Percentiles rank a stretch among this genome's conserved stretches.
Conservation (phyloP, 2,329 filamentous ascomycete genomes). For the Bipolaris zeicola region DNA sequence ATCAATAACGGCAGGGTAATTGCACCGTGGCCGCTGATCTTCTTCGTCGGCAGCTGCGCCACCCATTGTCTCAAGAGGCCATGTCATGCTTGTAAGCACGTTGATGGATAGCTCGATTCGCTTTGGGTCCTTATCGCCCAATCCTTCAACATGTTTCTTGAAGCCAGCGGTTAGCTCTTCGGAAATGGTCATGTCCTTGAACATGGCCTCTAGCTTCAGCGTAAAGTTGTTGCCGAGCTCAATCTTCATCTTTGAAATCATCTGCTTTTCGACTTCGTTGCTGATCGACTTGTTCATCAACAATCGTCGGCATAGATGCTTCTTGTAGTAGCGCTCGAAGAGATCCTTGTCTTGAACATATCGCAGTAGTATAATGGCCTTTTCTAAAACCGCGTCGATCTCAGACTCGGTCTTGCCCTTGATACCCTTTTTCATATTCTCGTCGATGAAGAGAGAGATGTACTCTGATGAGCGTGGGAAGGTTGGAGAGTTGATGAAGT, state of each 20-base stretch:
- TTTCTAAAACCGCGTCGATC: constrained; percentile 82
- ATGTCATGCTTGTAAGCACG: constrained; percentile 90
- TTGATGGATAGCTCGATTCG: constrained; percentile 81
- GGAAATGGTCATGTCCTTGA: constrained; percentile 91
- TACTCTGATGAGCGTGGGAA: constrained; percentile 87
- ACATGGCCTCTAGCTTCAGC: constrained; percentile 92
- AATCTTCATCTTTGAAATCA: constrained; percentile 96
- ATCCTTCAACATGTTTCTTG: constrained; percentile 69
- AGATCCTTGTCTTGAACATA: constrained; percentile 92
- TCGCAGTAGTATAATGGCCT: constrained; percentile 83
- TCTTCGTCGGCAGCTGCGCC: constrained; percentile 59
- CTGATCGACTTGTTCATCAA: constrained; percentile 89
- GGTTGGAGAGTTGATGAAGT: constrained; percentile 80
- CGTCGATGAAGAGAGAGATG: constrained; percentile 94
- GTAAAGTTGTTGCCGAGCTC: constrained; percentile 96
- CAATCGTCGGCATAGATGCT: constrained; percentile 86
- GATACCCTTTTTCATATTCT: constrained; percentile 91
- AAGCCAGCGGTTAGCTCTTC: constrained; percentile 81
- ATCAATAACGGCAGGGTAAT: constrained; percentile 76
- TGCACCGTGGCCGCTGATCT: constrained; percentile 60
- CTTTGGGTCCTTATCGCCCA: constrained; percentile 61
- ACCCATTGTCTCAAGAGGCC: constrained; percentile 88
- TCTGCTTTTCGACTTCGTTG: constrained; percentile 90
- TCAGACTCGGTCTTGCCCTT: constrained; percentile 91
- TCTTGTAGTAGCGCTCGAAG: constrained; percentile 98